These are phyloP conservation scores for Aegilops tauschii DNA, from an alignment of 176 grass and related monocot genomes.

Conservation along the genomic window DNA sequence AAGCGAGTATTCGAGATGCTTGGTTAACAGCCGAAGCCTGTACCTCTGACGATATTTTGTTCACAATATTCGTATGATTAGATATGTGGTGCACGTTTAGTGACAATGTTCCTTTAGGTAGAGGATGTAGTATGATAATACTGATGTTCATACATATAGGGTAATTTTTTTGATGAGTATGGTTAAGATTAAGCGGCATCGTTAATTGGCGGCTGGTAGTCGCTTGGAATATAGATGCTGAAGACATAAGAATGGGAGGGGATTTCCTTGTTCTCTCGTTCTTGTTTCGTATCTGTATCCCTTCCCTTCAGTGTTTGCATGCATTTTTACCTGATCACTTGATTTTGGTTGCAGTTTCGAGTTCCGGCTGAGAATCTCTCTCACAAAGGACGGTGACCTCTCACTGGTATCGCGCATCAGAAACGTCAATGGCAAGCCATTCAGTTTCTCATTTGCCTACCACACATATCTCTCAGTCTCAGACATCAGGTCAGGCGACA, in stretches of 20 bases:
- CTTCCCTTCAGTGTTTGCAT: neutral
- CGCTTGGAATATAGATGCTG: neutral
- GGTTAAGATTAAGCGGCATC: neutral
- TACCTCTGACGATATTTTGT: neutral
- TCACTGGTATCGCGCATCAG: constrained; percentile 68
- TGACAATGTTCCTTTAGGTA: too few relatives aligned
- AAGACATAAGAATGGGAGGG: neutral
- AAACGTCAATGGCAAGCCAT: constrained; percentile 90
- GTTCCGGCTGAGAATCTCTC: constrained; percentile 78
- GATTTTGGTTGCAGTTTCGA: constrained; percentile 69
- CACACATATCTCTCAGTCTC: constrained; percentile 94
- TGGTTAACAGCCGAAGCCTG: neutral
- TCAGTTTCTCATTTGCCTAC: constrained; percentile 96
- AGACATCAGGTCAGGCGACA: constrained; percentile 78
- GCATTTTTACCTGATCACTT: constrained; percentile 12
- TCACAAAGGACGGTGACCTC: constrained; percentile 72
- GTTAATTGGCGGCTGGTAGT: neutral
- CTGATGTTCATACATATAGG: neutral
- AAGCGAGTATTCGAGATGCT: neutral
- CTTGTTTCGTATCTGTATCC: neutral
- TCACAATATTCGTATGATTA: neutral
- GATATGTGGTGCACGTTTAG: neutral
- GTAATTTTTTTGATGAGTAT: neutral
- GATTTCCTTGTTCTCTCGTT: neutral
- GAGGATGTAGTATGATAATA: neutral